Evolutionary conservation across 805 yeast species (phyloP).

Genomic region (Nakazawaea ernobii): DNA sequence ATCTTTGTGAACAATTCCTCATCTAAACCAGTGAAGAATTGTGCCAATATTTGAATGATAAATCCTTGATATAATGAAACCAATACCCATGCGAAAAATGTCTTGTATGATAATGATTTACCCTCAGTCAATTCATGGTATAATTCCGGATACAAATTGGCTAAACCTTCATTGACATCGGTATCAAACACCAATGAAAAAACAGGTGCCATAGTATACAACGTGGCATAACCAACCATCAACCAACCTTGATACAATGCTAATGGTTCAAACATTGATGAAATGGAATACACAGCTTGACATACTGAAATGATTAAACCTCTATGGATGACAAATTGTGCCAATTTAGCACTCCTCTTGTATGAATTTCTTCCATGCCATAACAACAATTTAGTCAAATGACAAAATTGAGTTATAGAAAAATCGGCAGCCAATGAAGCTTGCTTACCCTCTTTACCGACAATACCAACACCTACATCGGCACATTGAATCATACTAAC

Average conservation of each 20-base stretch:
- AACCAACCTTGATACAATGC: slow-evolving; percentile 95
- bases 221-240: slow-evolving; percentile 97
- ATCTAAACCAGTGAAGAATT: slow-evolving; percentile 61
- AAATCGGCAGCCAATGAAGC: slow-evolving; percentile 97
- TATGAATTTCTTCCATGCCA: slow-evolving; percentile 99
- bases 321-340: slow-evolving; percentile 95
- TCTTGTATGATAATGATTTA: slow-evolving; percentile 74
- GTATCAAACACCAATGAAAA: slow-evolving; percentile 87
- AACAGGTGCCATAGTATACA: slow-evolving; percentile 97
- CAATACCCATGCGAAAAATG: slow-evolving; percentile 87
- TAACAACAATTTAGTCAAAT: slow-evolving; percentile 73
- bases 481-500: slow-evolving; percentile 99
- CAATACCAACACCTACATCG: slow-evolving; percentile 98
- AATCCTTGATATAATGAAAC: slow-evolving; percentile 90
- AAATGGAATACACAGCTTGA: slow-evolving; percentile 87
- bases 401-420: slow-evolving; percentile 87
- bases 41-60: slow-evolving; percentile 78
- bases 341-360: slow-evolving; percentile 89
- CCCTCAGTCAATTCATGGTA: slow-evolving; percentile 91
- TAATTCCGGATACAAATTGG: slow-evolving; percentile 88
- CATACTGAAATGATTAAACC: slow-evolving; percentile 92
- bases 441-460: slow-evolving; percentile 97
- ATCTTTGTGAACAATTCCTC: slow-evolving; percentile 51
- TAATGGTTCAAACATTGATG: slow-evolving; percentile 85
- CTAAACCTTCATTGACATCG: slow-evolving; percentile 86